phyloP scores from a whole-genome alignment of 192 early-diverging fungal genomes.

The Dispira simplex region DNA sequence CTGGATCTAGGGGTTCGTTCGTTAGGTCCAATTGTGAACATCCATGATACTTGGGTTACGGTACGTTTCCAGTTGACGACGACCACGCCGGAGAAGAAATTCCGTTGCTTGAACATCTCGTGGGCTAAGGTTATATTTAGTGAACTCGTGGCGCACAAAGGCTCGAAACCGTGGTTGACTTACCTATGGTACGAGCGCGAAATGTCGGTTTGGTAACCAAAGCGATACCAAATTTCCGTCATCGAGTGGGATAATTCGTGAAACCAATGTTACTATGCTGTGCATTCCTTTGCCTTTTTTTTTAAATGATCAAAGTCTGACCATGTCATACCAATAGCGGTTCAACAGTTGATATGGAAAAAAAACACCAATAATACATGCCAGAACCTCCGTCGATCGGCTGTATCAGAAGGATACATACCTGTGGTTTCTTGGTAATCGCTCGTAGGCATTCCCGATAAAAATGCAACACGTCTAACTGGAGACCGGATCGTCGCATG shows the following conservation, averaged over 20 bases:
- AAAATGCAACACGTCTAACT: conserved; percentile 43
- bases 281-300: neutral
- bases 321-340: neutral
- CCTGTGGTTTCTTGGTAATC: conserved; percentile 41
- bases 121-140: conserved; percentile 34
- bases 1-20: too few species aligned
- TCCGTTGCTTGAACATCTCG: conserved; percentile 53
- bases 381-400: neutral
- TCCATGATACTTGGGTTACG: conserved; percentile 41
- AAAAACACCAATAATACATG: neutral
- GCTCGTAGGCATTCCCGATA: conserved; percentile 59
- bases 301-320: neutral
- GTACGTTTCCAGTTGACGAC: conserved; percentile 44
- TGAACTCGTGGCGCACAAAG: conserved; percentile 52
- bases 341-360: neutral
- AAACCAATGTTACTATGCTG: neutral
- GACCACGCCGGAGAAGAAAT: conserved; percentile 46
- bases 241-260: neutral
- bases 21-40: conserved; percentile 15
- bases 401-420: conserved; percentile 14
- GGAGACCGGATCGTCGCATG: conserved; percentile 42
- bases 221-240: neutral
- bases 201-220: neutral
- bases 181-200: conserved; percentile 21
- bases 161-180: conserved; percentile 42